Percentiles rank a stretch among this genome's conserved stretches.
Conservation (phyloP, 495 filamentous ascomycete species). For the Parmelia sp. region DNA sequence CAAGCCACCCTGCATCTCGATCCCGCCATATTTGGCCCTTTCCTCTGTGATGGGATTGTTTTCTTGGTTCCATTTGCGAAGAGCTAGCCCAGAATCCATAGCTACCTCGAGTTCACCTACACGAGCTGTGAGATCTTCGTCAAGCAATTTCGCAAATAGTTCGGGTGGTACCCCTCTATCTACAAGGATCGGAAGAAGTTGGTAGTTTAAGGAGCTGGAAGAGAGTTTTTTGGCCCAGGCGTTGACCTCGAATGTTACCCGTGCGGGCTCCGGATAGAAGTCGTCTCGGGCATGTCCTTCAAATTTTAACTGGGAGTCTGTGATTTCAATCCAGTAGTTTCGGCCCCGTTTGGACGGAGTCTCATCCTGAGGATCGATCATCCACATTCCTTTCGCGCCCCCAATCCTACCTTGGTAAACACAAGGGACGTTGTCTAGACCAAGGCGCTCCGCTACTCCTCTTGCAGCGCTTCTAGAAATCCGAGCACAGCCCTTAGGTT, state of each 20-base stretch:
- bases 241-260: constrained; percentile 70
- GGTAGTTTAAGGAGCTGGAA: constrained; percentile 63
- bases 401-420: constrained; percentile 77
- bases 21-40: constrained; percentile 24
- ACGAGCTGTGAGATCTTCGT: constrained; percentile 51
- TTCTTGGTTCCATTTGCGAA: constrained; percentile 53
- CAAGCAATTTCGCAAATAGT: constrained; percentile 50
- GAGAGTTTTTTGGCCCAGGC: constrained; percentile 54
- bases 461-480: constrained; percentile 61
- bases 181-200: constrained; percentile 71
- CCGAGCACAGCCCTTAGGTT: constrained; percentile 52
- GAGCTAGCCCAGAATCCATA: constrained; percentile 42
- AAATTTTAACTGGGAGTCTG: constrained; percentile 76
- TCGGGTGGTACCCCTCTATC: constrained; percentile 50
- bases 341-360: constrained; percentile 29
- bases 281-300: constrained; percentile 49
- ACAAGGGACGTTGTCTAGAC: constrained; percentile 57
- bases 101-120: constrained; percentile 54
- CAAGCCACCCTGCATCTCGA: constrained; percentile 46
- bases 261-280: constrained; percentile 37
- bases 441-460: constrained; percentile 52
- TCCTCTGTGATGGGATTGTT: constrained; percentile 26
- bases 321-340: constrained; percentile 69
- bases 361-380: constrained; percentile 52
- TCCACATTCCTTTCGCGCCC: constrained; percentile 86